Conservation (phyloP, 2,329 filamentous ascomycete genomes). For the Neopestalotiopsis sp. region DNA sequence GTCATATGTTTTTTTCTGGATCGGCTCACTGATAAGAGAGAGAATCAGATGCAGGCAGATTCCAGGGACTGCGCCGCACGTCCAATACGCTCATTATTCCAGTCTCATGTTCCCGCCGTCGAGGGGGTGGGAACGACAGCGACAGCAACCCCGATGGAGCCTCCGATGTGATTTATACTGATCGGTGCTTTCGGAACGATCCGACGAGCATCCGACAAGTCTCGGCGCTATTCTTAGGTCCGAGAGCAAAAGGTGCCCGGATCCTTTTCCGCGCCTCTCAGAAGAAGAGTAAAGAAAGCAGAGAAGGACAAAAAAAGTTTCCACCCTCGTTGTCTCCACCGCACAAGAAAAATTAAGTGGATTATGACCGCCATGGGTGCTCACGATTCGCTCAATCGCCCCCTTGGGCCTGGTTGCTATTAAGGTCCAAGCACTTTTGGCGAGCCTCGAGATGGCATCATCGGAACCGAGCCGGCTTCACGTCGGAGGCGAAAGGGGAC, state of each 20-base stretch:
- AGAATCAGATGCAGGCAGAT: not conserved
- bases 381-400: not conserved
- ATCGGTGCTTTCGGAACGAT: not conserved
- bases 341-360: not conserved
- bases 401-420: not conserved
- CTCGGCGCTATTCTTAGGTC: not conserved
- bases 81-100: not conserved
- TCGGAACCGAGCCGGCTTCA: not conserved
- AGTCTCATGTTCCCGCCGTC: not conserved
- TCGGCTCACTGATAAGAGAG: conserved; percentile 3
- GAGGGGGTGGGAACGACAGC: not conserved
- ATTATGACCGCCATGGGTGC: not conserved
- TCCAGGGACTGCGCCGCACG: not conserved
- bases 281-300: not conserved
- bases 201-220: not conserved
- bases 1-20: not conserved
- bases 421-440: not conserved
- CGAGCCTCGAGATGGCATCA: conserved; percentile 9
- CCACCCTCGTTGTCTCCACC: conserved; percentile 9
- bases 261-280: not conserved
- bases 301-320: not conserved
- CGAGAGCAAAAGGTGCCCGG: not conserved
- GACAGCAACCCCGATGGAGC: not conserved
- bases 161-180: not conserved
- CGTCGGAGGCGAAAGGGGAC: not conserved